These are phyloP conservation scores for Saccharomycopsis crataegensis DNA, from an alignment of 1,139 yeast genomes.

Conservation along the genomic window DNA sequence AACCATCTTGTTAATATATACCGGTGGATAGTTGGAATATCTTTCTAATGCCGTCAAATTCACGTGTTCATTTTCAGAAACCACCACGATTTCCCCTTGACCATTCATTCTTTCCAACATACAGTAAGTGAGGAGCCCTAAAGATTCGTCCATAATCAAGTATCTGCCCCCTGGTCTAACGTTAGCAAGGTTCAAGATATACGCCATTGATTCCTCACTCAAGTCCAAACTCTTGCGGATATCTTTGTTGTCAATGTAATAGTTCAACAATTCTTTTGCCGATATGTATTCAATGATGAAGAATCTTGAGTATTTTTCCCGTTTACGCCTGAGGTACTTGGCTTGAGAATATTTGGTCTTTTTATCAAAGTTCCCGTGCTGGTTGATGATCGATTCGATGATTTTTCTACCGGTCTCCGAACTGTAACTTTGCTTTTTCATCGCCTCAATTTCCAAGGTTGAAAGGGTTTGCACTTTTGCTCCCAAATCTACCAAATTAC, in stretches of 20 bases:
- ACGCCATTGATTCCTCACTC: slow-evolving; percentile 77
- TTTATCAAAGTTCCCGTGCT: slow-evolving; percentile 81
- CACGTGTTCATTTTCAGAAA: slow-evolving; percentile 92
- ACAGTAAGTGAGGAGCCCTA: slow-evolving; percentile 77
- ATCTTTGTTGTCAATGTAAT: slow-evolving; percentile 68
- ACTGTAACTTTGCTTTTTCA: slow-evolving; percentile 61
- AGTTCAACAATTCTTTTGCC: slow-evolving; percentile 67
- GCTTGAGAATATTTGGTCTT: slow-evolving; percentile 89
- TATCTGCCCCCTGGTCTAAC: slow-evolving; percentile 86
- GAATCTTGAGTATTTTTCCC: slow-evolving; percentile 79
- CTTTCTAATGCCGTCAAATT: slow-evolving; percentile 59
- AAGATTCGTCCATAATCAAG: slow-evolving; percentile 83
- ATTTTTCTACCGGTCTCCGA: slow-evolving; percentile 70
- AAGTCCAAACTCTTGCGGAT: slow-evolving; percentile 66
- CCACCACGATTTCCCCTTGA: slow-evolving; percentile 64
- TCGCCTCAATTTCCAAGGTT: slow-evolving; percentile 68
- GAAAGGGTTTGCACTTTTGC: slow-evolving; percentile 67
- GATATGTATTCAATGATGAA: slow-evolving; percentile 78
- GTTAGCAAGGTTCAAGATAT: slow-evolving; percentile 69
- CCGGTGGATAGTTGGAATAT: slow-evolving; percentile 55
- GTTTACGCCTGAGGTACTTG: slow-evolving; percentile 84
- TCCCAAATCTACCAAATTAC: slow-evolving; percentile 66
- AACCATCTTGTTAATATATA: slow-evolving; percentile 46
- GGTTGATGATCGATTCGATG: slow-evolving; percentile 71
- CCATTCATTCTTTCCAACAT: slow-evolving; percentile 88